Evolutionary conservation across 306 rosid species (phyloP).

Genomic region (Inga laurina): DNA sequence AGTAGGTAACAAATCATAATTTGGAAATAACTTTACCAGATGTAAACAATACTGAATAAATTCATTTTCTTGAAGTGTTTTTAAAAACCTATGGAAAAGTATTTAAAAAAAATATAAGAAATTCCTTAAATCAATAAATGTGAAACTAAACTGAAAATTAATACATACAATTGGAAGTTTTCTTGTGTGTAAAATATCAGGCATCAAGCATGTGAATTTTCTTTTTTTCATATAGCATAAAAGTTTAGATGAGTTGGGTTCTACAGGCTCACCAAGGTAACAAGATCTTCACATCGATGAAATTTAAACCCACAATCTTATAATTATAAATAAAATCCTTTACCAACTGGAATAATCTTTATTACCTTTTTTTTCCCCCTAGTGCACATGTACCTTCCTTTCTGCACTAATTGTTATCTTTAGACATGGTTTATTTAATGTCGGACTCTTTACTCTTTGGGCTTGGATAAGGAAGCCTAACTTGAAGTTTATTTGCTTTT

Average conservation of each 20-base stretch:
- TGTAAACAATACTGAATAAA: no score
- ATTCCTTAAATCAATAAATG: background rate
- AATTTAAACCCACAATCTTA: no score
- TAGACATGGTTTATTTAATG: background rate
- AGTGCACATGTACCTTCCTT: no score
- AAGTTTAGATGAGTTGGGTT: no score
- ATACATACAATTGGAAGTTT: no score
- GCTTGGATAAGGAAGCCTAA: background rate
- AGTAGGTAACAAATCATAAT: background rate
- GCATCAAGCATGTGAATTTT: background rate
- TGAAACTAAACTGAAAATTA: background rate
- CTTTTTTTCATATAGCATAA: no score
- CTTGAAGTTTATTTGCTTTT: background rate
- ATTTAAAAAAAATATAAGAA: background rate
- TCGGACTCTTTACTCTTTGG: background rate
- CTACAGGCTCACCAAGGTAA: no score
- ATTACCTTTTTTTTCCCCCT: background rate
- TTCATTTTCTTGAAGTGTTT: no score
- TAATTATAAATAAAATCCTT: no score
- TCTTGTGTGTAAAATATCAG: no score
- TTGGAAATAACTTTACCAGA: background rate
- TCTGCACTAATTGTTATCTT: background rate
- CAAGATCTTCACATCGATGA: rapidly evolving
- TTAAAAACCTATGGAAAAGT: background rate
- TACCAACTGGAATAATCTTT: no score